phyloP scores from a whole-genome alignment of 1,139 yeast species.

The Meyerozyma smithsonii region DNA sequence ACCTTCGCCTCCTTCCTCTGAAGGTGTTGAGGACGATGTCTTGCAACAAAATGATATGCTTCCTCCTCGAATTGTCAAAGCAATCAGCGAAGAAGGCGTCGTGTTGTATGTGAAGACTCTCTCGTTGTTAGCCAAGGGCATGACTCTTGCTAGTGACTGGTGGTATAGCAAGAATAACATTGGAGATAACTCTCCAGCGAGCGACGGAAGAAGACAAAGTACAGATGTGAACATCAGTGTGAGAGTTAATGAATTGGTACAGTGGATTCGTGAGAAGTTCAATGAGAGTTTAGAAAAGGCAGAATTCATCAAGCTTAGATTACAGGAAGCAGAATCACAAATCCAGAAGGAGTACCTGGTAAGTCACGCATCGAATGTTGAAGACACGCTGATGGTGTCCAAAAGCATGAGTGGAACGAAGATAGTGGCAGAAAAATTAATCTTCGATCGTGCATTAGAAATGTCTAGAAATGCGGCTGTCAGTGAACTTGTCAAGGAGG shows the following conservation, averaged over 20 bases:
- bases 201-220: neutral
- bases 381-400: slow-evolving; percentile 4
- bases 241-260: slow-evolving; percentile 74
- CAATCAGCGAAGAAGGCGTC: slow-evolving; percentile 81
- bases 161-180: slow-evolving; percentile 55
- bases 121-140: slow-evolving; percentile 76
- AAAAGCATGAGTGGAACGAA: slow-evolving; percentile 11
- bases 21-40: slow-evolving; percentile 37
- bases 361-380: slow-evolving; percentile 6
- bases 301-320: slow-evolving; percentile 59
- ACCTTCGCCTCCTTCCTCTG: slow-evolving; percentile 67
- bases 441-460: slow-evolving; percentile 90
- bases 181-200: neutral
- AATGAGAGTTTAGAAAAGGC: slow-evolving; percentile 89
- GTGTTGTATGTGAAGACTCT: slow-evolving; percentile 79
- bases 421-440: slow-evolving; percentile 72
- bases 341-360: slow-evolving; percentile 12
- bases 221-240: slow-evolving; percentile 8
- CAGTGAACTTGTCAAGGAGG: slow-evolving; percentile 74
- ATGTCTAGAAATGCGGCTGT: slow-evolving; percentile 90
- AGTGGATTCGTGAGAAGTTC: slow-evolving; percentile 87
- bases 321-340: slow-evolving; percentile 46
- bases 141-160: slow-evolving; percentile 83
- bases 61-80: slow-evolving; percentile 55
- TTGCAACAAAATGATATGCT: slow-evolving; percentile 39